These are phyloP conservation scores for Aspergillus piperis DNA, from an alignment of 2,329 filamentous ascomycete genomes.

Conservation along the genomic window DNA sequence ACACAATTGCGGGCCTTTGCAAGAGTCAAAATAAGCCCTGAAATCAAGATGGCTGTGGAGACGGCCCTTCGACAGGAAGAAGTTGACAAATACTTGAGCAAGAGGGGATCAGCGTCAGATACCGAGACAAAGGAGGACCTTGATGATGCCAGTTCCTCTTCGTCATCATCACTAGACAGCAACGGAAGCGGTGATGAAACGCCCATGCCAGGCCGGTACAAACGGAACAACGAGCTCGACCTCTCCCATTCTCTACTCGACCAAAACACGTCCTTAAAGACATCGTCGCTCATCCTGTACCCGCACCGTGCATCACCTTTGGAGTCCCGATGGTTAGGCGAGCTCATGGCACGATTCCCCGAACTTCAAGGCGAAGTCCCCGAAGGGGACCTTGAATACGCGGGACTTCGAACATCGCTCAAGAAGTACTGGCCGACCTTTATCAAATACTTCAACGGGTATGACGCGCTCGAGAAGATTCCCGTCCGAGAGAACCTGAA, in stretches of 20 bases:
- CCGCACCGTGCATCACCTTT: constrained; percentile 76
- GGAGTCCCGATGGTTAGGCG: constrained; percentile 69
- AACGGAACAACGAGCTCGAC: constrained; percentile 29
- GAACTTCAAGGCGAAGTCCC: constrained; percentile 22
- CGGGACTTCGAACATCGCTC: constrained; percentile 40
- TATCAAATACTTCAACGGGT: constrained; percentile 85
- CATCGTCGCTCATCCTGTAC: constrained; percentile 71
- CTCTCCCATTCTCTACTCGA: constrained; percentile 38
- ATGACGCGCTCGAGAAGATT: constrained; percentile 80
- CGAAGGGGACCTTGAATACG: constrained; percentile 26
- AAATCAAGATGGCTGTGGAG: constrained; percentile 79
- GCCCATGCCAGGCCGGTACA: constrained; percentile 35
- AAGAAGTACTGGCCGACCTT: constrained; percentile 71
- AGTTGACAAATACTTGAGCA: constrained; percentile 46
- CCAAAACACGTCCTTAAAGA: constrained; percentile 34
- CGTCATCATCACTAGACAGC: constrained; percentile 42
- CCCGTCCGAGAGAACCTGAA: constrained; percentile 83
- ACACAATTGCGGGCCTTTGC: constrained; percentile 90
- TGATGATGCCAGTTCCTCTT: constrained; percentile 38
- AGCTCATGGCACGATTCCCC: constrained; percentile 45
- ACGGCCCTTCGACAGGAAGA: constrained; percentile 69
- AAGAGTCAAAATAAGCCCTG: constrained; percentile 80
- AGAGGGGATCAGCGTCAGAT: constrained; percentile 25
- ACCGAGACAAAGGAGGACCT: constrained; percentile 17
- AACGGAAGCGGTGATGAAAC: constrained; percentile 42